Conservation (phyloP, 257 asterid genomes). For the Nicotiana otophora region DNA sequence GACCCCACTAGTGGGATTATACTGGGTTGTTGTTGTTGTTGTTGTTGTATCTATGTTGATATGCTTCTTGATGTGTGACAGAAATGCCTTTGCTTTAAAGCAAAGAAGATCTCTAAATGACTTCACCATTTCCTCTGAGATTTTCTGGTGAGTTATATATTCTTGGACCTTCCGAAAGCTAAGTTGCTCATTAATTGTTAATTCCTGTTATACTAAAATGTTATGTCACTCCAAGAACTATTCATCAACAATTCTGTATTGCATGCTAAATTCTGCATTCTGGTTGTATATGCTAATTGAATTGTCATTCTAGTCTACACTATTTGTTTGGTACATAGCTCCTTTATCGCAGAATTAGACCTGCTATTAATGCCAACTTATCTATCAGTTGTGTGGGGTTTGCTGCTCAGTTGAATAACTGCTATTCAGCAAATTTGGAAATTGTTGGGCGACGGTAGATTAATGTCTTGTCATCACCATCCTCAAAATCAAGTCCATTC, state of each 20-base stretch:
- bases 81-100: background rate
- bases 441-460: background rate
- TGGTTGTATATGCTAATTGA: background rate
- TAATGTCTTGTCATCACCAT: conserved; percentile 31
- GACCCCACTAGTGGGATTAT: too few relatives aligned
- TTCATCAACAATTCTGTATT: background rate
- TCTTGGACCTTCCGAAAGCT: background rate
- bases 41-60: too few relatives aligned
- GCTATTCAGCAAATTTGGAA: background rate
- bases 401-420: background rate
- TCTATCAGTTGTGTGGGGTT: background rate
- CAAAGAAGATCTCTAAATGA: too few relatives aligned
- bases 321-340: background rate
- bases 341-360: background rate
- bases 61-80: background rate
- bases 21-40: too few relatives aligned
- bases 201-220: background rate
- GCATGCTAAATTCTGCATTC: background rate
- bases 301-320: background rate
- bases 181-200: too few relatives aligned
- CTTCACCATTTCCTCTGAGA: background rate
- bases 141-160: background rate
- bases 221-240: background rate
- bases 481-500: conserved; percentile 41
- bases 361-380: background rate